Evolutionary conservation across 768 basidiomycete genomes (phyloP), one percentile per base, ranked within the genome.

Genomic region (Lenzites betulinus): DNA sequence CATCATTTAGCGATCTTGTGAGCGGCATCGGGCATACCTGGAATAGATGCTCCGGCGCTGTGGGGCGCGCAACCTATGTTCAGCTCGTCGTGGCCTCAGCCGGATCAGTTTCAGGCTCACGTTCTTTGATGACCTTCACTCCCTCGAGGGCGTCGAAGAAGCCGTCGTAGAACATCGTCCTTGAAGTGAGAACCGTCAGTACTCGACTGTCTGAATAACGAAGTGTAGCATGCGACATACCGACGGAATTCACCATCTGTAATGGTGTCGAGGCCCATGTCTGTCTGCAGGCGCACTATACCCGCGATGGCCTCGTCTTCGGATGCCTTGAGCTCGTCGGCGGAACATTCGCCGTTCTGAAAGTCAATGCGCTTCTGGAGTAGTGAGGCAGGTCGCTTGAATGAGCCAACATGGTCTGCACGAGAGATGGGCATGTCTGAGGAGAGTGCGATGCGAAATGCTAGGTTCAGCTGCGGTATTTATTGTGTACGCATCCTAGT

Each of bases 101-200:
- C n/a, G 13, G 22, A 7, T 6, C 20, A 39, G 15, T 7, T 8
- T 26, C 5, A 15, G n/a, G 28, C 60, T 26, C 25, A 62, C 60
- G 50, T 12, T 80, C 76, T 2, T 80, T 78, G 46, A 84, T 72
- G 51, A 69, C 72, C 39, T 74, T 76, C 80, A 88, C 84, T 38
- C 86, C 87, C 52, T 82, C 79, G 33, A 89, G 70, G 51, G 79
- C 82, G 63, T 88, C 80, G 70, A 86, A 87, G 36, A 87, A 81
- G n/a, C 86, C 86, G 41, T 88, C 83, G 51, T 78, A 85, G 69
- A 84, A 88, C 67, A 78, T 73, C 26, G 74, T 74, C 64, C 85
- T 86, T 66, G n/a, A n/a, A n/a, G n/a, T 9, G 18, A 11, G 3
- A 13, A 4, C 7, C 7, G 28, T 25, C 7, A 36, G 18, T 12